Conservation (phyloP, 805 yeast species). For the Ogataea siamensis region DNA sequence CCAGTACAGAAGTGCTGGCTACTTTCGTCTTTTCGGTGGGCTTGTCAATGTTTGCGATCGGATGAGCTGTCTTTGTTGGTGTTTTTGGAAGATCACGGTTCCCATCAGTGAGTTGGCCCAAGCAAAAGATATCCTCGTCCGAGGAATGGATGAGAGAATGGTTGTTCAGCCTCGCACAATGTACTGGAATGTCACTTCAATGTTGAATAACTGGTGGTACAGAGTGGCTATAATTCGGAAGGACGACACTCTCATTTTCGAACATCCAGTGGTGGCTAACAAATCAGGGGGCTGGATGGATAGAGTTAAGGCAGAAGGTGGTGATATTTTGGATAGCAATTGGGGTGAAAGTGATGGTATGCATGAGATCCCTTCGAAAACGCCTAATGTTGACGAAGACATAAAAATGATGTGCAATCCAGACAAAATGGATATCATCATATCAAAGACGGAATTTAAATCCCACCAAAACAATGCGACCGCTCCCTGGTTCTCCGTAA, state of each 20-base stretch:
- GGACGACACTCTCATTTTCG: slow-evolving; percentile 20
- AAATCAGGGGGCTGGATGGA: slow-evolving; percentile 38
- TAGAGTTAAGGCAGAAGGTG: slow-evolving; percentile 33
- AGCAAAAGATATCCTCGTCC: slow-evolving; percentile 33
- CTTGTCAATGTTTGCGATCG: slow-evolving; percentile 35
- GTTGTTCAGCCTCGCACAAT: slow-evolving; percentile 35
- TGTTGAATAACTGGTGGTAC: slow-evolving; percentile 40
- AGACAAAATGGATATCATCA: slow-evolving; percentile 20
- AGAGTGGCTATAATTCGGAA: slow-evolving; percentile 30
- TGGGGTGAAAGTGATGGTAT: slow-evolving; percentile 33
- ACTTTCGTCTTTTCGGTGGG: slow-evolving; percentile 33
- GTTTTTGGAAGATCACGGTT: slow-evolving; percentile 34
- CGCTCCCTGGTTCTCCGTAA: slow-evolving; percentile 33
- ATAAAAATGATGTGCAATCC: slow-evolving; percentile 32
- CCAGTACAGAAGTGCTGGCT: slow-evolving; percentile 32
- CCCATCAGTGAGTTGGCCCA: slow-evolving; percentile 18
- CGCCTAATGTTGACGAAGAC: slow-evolving; percentile 26
- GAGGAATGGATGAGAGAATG: slow-evolving; percentile 39
- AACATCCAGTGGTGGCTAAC: slow-evolving; percentile 30
- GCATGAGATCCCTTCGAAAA: slow-evolving; percentile 1
- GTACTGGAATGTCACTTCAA: slow-evolving; percentile 39
- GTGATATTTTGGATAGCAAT: slow-evolving; percentile 29
- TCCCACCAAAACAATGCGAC: slow-evolving; percentile 18
- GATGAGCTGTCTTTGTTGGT: slow-evolving; percentile 35
- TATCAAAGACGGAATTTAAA: slow-evolving; percentile 22